Evolutionary conservation across 305 asterid species (phyloP).

Genomic region (Solanum chacoense): DNA sequence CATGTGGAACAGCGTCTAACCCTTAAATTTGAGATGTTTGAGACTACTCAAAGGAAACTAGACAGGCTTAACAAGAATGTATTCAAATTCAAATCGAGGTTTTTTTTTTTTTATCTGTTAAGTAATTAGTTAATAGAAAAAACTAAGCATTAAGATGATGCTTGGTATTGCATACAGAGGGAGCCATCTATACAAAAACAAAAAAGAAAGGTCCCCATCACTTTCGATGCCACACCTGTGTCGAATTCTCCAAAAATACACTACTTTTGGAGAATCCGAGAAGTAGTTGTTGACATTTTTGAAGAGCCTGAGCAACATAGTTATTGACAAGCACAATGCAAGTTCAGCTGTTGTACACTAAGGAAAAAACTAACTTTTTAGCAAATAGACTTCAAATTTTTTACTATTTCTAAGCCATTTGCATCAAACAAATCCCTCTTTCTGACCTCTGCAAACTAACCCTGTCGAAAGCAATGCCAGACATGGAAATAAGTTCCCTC

Average conservation of each 20-base stretch:
- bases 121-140: neutral
- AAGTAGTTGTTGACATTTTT: neutral
- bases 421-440: neutral
- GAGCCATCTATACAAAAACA: neutral
- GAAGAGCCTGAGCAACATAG: neutral
- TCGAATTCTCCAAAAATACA: neutral
- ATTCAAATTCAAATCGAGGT: neutral
- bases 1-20: neutral
- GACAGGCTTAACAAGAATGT: neutral
- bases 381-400: neutral
- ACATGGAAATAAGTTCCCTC: neutral
- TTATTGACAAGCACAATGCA: neutral
- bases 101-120: neutral
- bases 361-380: neutral
- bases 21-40: neutral
- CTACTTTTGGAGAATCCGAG: neutral
- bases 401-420: neutral
- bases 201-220: neutral
- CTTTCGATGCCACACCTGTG: neutral
- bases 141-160: neutral
- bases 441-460: neutral
- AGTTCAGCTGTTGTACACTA: neutral
- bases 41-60: neutral
- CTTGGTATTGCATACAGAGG: neutral
- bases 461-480: neutral